Evolutionary conservation across 768 basidiomycete genomes (phyloP).

Genomic region (Sarcodon sp.): DNA sequence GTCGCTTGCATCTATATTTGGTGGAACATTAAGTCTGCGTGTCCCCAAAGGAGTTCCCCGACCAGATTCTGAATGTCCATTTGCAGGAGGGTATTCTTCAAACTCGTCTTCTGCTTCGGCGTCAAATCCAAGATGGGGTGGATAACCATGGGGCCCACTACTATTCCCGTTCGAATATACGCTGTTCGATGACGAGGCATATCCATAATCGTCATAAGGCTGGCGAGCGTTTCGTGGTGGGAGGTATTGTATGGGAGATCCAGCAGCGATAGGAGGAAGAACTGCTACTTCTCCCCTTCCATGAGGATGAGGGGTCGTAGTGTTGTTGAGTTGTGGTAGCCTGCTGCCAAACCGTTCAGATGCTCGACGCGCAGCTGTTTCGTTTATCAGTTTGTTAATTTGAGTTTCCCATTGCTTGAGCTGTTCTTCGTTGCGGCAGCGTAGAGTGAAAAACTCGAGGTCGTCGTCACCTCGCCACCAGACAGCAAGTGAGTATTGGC

Average conservation of each 20-base stretch:
- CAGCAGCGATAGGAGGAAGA: too few relatives aligned
- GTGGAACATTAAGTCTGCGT: slow-evolving; percentile 25
- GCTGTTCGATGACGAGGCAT: slow-evolving; percentile 4
- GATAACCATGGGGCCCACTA: slow-evolving; percentile 40
- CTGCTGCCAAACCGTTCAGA: slow-evolving; percentile 52
- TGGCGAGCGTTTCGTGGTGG: slow-evolving; percentile 1
- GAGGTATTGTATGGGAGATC: slow-evolving; percentile 3
- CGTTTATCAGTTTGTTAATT: slow-evolving; percentile 79
- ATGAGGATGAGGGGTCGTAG: slow-evolving; percentile 24
- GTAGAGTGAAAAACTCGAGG: slow-evolving; percentile 87
- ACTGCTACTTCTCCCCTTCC: slow-evolving; percentile 5
- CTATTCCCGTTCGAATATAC: slow-evolving; percentile 18
- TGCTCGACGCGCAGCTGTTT: slow-evolving; percentile 55
- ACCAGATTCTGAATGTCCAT: slow-evolving; percentile 36
- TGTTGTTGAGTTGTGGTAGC: slow-evolving; percentile 30
- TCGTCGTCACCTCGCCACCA: slow-evolving; percentile 95
- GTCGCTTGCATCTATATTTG: background rate
- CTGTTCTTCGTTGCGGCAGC: slow-evolving; percentile 87
- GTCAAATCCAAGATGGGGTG: slow-evolving; percentile 58
- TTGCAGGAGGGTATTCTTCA: slow-evolving; percentile 58
- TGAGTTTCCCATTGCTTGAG: slow-evolving; percentile 86
- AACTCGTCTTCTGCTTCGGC: slow-evolving; percentile 63
- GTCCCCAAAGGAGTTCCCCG: slow-evolving; percentile 61
- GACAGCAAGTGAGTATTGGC: slow-evolving; percentile 72
- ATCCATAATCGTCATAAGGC: background rate